Base-by-base conservation (phyloP, 2,329 filamentous ascomycete genomes). In the Aspergillus fumigatiaffinis region DNA sequence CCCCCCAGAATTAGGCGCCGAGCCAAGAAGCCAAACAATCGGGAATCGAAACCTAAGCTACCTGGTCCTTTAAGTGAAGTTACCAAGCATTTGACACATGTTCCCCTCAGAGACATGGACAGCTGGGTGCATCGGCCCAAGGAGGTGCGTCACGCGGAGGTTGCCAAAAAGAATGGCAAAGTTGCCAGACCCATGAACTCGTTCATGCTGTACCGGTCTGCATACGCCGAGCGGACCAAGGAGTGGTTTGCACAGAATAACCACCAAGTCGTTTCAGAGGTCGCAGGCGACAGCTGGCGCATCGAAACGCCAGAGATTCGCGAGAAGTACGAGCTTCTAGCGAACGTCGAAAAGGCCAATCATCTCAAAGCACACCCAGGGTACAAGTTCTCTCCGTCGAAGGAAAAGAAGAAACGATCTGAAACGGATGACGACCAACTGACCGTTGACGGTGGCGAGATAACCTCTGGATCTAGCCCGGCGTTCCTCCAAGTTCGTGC, bases 201-300 rank as follows among this genome's bases (percentile, higher is more conserved):
- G 0, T 99, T 97, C 78, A 96, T 99, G 89, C 80, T 99, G 52
- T 99, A 99, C 73, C 88, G 94, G 46, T 96, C 94, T 63, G 91
- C 91, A 6, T 97, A 91, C 70, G 90, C 95, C 59, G 90, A 94
- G 60, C 83, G 92, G 32, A 91, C 90, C 58, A 96, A 96, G 74
- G 81, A 84, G 52, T 90, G 87, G 80, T 90, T 89, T 66, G 79
- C 85, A 14, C 87, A 94, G 67, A 93, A 94, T 73, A 97, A 97
- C 76, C 93, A 99, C 73, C 93, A 99, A 73, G 80, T 94, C 38
- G 89, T 97, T 26, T 97, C 93, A 1, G 86, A 87, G 49, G 85
- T 94, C n/a, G 91, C 91, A 56, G 94, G 92, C 28, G 80, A 85
- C 55, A 93, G 90, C 68, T 99, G 94, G 94, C 84, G 86, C 4